A percentile compares a stretch with the other conserved stretches of the same genome.
Evolutionary conservation across 139 green algal genomes (phyloP).

Genomic region (Chlamydomonas incerta): DNA sequence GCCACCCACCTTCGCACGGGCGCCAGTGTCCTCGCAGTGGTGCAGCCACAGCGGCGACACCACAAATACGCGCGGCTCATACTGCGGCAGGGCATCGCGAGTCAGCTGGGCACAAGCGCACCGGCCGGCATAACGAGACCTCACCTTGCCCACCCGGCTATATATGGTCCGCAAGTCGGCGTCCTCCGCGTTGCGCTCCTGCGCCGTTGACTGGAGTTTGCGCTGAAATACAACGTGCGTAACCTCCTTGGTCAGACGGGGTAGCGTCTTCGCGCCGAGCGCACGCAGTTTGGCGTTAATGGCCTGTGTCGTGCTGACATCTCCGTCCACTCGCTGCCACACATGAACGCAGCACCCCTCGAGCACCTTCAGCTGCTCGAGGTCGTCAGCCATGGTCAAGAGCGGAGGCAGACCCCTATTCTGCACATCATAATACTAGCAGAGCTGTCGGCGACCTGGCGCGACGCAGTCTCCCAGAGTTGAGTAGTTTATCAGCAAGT

Average conservation of each 20-base stretch:
- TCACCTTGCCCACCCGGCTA: slow-evolving; percentile 43
- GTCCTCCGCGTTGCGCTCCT: slow-evolving; percentile 43
- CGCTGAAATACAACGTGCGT: slow-evolving; percentile 64
- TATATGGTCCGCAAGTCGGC: slow-evolving; percentile 47
- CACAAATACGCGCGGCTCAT: slow-evolving; percentile 20
- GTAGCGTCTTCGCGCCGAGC: slow-evolving; percentile 33
- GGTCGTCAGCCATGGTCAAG: neutral
- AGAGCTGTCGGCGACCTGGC: too few relatives aligned
- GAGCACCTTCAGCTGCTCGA: neutral
- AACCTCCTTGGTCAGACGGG: slow-evolving; percentile 56
- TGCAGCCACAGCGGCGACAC: slow-evolving; percentile 59
- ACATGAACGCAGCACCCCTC: slow-evolving; percentile 15
- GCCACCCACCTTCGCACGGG: slow-evolving; percentile 37
- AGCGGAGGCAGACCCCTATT: too few relatives aligned
- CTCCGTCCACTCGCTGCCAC: slow-evolving; percentile 40
- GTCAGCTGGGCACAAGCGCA: neutral
- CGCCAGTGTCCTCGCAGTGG: slow-evolving; percentile 13
- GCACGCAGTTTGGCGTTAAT: slow-evolving; percentile 36
- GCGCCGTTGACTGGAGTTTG: slow-evolving; percentile 18
- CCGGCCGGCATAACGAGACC: neutral
- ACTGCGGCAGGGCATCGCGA: neutral
- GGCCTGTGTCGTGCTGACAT: neutral
- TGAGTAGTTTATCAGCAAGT: too few relatives aligned
- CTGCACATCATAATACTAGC: too few relatives aligned
- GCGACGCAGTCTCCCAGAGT: too few relatives aligned